These are phyloP conservation scores for Ceratobasidium sp. DNA, from an alignment of 1,284 basidiomycete genomes.

Conservation along the genomic window DNA sequence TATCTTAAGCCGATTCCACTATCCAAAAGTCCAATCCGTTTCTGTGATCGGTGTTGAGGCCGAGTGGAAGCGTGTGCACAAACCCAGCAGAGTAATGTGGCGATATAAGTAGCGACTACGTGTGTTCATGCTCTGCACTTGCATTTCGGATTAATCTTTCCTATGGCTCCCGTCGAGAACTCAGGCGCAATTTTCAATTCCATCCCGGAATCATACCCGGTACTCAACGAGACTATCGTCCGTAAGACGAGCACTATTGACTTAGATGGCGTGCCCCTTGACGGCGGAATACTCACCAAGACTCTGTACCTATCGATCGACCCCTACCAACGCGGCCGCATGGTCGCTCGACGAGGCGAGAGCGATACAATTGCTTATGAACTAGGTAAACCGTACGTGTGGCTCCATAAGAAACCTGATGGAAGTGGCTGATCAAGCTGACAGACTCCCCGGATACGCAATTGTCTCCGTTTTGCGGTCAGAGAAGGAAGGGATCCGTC, in stretches of 20 bases:
- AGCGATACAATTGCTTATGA: constrained; percentile 37
- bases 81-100: too few species aligned
- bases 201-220: constrained; percentile 54
- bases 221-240: constrained; percentile 57
- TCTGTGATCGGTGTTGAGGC: too few species aligned
- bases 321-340: constrained; percentile 56
- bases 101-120: too few species aligned
- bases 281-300: constrained; percentile 62
- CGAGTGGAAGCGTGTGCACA: too few species aligned
- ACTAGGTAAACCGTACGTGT: constrained; percentile 2
- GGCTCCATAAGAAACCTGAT: background rate
- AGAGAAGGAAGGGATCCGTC: constrained; percentile 55
- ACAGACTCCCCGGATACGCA: constrained; percentile 47
- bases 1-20: too few species aligned
- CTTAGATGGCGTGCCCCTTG: constrained; percentile 55
- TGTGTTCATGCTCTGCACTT: too few species aligned
- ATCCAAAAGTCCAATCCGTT: too few species aligned
- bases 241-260: constrained; percentile 59
- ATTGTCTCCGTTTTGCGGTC: constrained; percentile 41
- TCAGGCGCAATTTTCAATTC: too few species aligned
- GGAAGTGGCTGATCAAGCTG: background rate
- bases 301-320: constrained; percentile 57
- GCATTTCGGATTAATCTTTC: too few species aligned
- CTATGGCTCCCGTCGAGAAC: too few species aligned
- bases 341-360: constrained; percentile 46